Percentiles rank a stretch among this genome's conserved stretches.
Conservation (phyloP, 495 filamentous ascomycete genomes). For the Paragyromitra xinjiangensis region DNA sequence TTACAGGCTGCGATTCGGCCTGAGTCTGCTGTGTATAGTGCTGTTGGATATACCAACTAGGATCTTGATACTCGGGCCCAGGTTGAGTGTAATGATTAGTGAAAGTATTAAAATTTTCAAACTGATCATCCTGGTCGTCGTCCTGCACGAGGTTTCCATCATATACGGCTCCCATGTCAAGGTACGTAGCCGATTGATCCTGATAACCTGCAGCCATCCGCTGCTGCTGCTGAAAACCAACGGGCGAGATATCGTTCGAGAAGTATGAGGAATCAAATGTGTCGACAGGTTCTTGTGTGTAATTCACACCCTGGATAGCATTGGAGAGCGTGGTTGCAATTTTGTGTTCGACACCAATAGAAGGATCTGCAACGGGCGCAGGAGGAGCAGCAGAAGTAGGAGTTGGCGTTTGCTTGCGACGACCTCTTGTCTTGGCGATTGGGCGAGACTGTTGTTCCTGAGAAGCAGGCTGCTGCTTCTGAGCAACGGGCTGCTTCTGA, state of each 20-base stretch:
- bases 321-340: slow-evolving; percentile 15
- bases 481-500: neutral
- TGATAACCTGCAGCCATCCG: neutral
- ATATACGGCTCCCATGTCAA: neutral
- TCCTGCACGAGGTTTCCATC: neutral
- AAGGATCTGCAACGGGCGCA: neutral
- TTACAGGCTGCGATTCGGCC: neutral
- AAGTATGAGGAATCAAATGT: neutral
- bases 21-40: neutral
- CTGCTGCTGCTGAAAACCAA: neutral
- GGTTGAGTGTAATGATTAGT: neutral
- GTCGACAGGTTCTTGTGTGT: neutral
- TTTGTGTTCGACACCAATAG: slow-evolving; percentile 6
- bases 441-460: neutral
- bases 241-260: neutral
- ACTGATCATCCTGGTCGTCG: neutral
- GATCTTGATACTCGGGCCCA: neutral
- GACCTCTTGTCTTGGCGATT: neutral
- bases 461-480: neutral
- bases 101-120: neutral
- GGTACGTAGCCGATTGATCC: neutral
- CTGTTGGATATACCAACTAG: neutral
- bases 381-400: neutral
- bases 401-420: neutral
- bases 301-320: neutral